Percentiles rank a stretch among this genome's conserved stretches.
Conservation (phyloP, 768 basidiomycete genomes). For the Lenzites betulinus region DNA sequence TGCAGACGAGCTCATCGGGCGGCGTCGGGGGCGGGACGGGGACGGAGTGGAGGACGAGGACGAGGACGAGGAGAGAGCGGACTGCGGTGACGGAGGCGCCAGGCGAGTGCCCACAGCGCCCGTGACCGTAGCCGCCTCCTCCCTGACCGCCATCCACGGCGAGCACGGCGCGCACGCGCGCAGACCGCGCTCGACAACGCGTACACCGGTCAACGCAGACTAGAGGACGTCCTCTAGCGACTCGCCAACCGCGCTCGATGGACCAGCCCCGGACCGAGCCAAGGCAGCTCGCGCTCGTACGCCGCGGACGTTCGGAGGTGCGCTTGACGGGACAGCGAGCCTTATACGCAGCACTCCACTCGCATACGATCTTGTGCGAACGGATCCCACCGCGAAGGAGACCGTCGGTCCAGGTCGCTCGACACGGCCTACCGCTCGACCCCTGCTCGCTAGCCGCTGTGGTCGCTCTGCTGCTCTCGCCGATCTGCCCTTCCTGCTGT, state of each 20-base stretch:
- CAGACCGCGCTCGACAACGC: no score
- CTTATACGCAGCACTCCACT: not conserved
- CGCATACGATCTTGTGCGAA: slow-evolving; percentile 10
- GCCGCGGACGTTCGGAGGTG: not conserved
- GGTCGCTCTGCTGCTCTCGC: not conserved
- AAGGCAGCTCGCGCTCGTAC: not conserved
- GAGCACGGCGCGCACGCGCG: no score
- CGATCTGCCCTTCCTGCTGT: not conserved
- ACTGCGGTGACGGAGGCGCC: slow-evolving; percentile 1
- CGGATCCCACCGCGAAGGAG: not conserved
- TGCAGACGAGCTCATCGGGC: slow-evolving; percentile 51
- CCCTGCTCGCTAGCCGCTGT: not conserved
- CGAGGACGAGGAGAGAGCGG: not conserved
- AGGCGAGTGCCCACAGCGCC: not conserved
- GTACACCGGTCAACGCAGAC: no score
- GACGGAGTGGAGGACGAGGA: not conserved
- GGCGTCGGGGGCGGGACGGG: not conserved
- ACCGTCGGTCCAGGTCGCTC: slow-evolving; percentile 5
- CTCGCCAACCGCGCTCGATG: no score
- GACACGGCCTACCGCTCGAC: not conserved
- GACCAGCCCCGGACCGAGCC: no score
- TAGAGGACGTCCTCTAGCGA: no score
- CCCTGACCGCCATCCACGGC: slow-evolving; percentile 2
- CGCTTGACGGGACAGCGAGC: not conserved
- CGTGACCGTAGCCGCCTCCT: slow-evolving; percentile 1